Evolutionary conservation across 176 grass and related monocot species (phyloP), one percentile per base, ranked within the genome.

Genomic region (Olyra latifolia): DNA sequence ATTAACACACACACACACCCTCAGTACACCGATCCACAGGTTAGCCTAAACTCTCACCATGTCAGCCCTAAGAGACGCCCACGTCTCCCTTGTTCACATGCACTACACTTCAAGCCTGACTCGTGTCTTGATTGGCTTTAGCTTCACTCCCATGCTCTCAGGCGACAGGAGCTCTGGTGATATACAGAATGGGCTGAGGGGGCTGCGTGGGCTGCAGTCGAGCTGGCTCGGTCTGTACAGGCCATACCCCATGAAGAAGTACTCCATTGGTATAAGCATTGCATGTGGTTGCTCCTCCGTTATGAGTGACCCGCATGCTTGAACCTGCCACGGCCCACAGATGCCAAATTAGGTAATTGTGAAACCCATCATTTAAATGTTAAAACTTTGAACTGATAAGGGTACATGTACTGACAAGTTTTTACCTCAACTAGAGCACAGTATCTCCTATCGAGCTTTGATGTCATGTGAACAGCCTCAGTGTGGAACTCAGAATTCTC

Each of bases 141-240:
- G 88, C 82, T 95, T 98, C 49, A 98, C 77, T 77, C 96, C 96
- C 96, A 98, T 98, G 84, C 96, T 98, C 80, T 98, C 96, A 0
- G 96, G 96, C 7, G 96, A 98, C 23, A 98, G 90, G 60, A 98
- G 77, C 60, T 98, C 96, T 0, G 92, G 90, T 2, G 92, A 93
- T 80, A 98, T 98, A 72, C 92, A 98, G 52, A 88, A 85, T 19
- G 86, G 92, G 66, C 82, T 95, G 30, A 98, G 82, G 46, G 95
- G 88, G 58, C 95, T 95, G 38, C 90, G 89, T 0, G 95, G 95
- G 69, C 95, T 98, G 74, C 91, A 74, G 71, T 85, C 76, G 38
- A 93, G 27, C 69, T 93, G 90, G 63, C 83, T 93, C 32, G 95
- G 95, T 61, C 84, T 88, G 84, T 89, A 91, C 48, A 98, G 63